Conservation (phyloP, 768 basidiomycete species). For the Candolleomyces aberdarensis region DNA sequence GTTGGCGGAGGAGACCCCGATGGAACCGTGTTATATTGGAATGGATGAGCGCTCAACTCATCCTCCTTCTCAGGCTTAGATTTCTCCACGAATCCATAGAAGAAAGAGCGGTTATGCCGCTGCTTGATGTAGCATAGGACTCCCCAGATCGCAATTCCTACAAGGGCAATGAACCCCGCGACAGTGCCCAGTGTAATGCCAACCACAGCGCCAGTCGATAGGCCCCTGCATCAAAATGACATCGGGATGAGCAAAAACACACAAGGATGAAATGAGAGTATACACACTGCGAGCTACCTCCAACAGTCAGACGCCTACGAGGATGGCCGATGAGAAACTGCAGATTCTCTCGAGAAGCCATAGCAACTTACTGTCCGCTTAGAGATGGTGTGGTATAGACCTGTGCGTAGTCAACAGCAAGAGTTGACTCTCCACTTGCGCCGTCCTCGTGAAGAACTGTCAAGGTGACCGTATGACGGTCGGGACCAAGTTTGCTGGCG, state of each 20-base stretch:
- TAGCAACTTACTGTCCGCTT: conserved; percentile 12
- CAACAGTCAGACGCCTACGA: not conserved
- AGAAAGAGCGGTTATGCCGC: not conserved
- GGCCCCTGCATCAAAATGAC: not conserved
- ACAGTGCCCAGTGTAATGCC: not conserved
- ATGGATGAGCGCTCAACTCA: not conserved
- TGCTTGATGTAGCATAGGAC: not conserved
- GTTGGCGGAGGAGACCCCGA: not conserved
- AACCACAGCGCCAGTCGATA: not conserved
- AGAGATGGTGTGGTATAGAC: conserved; percentile 24
- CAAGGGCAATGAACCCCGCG: not conserved
- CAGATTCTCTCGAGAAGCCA: not conserved
- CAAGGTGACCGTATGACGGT: conserved; percentile 22
- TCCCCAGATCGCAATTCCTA: not conserved
- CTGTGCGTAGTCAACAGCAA: conserved; percentile 30
- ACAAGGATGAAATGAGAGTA: too few relatives aligned
- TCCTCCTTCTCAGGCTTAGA: not conserved
- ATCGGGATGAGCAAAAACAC: not conserved
- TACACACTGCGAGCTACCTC: not conserved
- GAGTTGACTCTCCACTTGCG: conserved; percentile 5
- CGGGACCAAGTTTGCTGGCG: conserved; percentile 22
- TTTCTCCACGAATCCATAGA: not conserved
- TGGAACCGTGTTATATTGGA: not conserved
- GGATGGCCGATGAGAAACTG: not conserved
- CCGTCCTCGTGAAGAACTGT: conserved; percentile 11